These are phyloP conservation scores for Thamnidium elegans DNA, from an alignment of 192 early-diverging fungal species.

Conservation along the genomic window DNA sequence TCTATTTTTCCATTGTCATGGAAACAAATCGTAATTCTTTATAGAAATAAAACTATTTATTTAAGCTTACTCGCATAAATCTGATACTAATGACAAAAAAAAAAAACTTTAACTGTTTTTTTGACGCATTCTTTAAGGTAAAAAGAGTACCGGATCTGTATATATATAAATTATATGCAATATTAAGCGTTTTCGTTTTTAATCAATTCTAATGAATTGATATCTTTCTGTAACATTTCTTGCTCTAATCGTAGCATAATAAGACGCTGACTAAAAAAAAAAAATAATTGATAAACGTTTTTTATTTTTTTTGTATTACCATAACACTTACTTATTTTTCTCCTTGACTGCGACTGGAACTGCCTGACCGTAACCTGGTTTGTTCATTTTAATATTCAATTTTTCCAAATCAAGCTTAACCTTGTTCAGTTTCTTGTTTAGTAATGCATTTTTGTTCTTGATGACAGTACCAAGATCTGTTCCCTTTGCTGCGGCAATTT, in stretches of 20 bases:
- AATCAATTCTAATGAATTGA: conserved; percentile 2
- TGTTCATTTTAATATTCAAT: conserved; percentile 25
- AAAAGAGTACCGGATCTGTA: not conserved
- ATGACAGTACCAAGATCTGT: conserved; percentile 7
- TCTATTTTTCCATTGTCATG: too few relatives aligned
- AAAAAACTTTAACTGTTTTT: not conserved
- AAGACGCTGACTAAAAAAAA: conserved; percentile 12
- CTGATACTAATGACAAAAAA: not conserved
- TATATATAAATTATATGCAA: not conserved
- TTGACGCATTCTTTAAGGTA: too few relatives aligned
- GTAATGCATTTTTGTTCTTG: conserved; percentile 13
- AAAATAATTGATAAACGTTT: not conserved
- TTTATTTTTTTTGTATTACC: not conserved
- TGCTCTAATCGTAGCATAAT: conserved; percentile 10
- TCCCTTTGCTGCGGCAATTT: conserved; percentile 18
- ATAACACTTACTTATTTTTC: conserved; percentile 37
- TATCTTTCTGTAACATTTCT: conserved; percentile 19
- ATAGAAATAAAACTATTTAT: too few relatives aligned
- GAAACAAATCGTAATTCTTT: too few relatives aligned
- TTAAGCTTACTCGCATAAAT: too few relatives aligned
- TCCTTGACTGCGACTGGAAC: conserved; percentile 32
- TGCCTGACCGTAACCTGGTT: conserved; percentile 25
- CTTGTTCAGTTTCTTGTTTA: conserved; percentile 36
- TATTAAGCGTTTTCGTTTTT: not conserved
- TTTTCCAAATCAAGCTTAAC: conserved; percentile 27